phyloP scores from a whole-genome alignment of 225 moss, liverwort and hornwort genomes.

The Physcomitrium patens region DNA sequence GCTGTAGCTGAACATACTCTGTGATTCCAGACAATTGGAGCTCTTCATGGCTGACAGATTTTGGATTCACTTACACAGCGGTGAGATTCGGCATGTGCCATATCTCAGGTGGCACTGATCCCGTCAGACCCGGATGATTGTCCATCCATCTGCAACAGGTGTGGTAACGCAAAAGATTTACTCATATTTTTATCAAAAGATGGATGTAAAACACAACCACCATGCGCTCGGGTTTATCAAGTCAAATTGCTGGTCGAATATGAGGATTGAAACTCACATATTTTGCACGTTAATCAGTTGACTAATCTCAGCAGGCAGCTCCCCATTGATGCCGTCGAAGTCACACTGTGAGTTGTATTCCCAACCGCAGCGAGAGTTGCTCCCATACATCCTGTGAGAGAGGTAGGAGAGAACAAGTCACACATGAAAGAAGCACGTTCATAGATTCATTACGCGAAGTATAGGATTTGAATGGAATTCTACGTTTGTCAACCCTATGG shows the following conservation, averaged over 20 bases:
- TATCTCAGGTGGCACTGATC: slow-evolving; percentile 16
- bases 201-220: background rate
- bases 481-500: background rate
- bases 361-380: slow-evolving; percentile 14
- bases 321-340: slow-evolving; percentile 19
- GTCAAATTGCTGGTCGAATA: background rate
- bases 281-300: background rate
- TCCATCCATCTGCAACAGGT: slow-evolving; percentile 8
- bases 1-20: background rate
- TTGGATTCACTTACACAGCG: background rate
- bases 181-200: too few relatives aligned
- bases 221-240: background rate
- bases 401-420: background rate
- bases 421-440: background rate
- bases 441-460: background rate
- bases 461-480: background rate
- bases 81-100: slow-evolving; percentile 18
- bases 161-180: background rate
- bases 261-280: slow-evolving; percentile 3
- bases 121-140: slow-evolving; percentile 4
- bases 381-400: slow-evolving; percentile 20
- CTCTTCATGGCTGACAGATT: background rate
- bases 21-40: too few relatives aligned
- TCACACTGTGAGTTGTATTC: background rate
- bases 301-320: background rate